Conservation (phyloP, 495 filamentous ascomycete genomes). For the Pseudotulostoma volvatum region DNA sequence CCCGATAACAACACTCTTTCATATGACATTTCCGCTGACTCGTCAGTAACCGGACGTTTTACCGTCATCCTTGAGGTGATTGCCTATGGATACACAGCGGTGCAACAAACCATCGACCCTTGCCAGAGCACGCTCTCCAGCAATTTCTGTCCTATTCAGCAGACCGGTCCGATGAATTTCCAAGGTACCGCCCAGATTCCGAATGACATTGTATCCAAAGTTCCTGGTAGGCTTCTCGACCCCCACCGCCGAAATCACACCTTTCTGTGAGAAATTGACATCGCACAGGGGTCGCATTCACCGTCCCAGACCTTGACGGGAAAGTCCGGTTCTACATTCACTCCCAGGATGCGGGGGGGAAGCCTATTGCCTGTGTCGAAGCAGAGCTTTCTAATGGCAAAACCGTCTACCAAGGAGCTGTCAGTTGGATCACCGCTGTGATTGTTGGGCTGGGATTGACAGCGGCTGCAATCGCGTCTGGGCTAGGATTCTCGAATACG, state of each 20-base stretch:
- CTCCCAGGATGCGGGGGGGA: constrained; percentile 29
- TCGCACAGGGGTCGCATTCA: constrained; percentile 26
- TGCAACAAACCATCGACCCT: constrained; percentile 47
- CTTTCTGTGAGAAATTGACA: not conserved
- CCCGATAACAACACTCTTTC: constrained; percentile 45
- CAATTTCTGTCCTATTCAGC: constrained; percentile 5
- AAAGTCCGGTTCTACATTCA: constrained; percentile 57
- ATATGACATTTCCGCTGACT: constrained; percentile 56
- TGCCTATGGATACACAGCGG: constrained; percentile 57
- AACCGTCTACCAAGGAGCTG: constrained; percentile 63
- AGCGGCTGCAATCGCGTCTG: constrained; percentile 51
- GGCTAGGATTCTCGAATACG: constrained; percentile 67
- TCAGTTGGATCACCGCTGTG: constrained; percentile 64
- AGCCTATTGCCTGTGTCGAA: constrained; percentile 60
- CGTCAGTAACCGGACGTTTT: constrained; percentile 58
- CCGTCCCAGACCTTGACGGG: constrained; percentile 66
- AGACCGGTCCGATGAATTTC: constrained; percentile 3
- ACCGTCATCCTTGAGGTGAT: constrained; percentile 48
- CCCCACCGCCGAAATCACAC: not conserved
- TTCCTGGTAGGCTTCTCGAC: constrained; percentile 3
- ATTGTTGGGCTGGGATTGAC: constrained; percentile 59
- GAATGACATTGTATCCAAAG: not conserved
- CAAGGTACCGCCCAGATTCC: constrained; percentile 1
- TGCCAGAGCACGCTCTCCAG: constrained; percentile 27
- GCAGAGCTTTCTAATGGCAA: constrained; percentile 69